Conservation (phyloP, 129 eudicot genomes). For the Flaveria brownii region DNA sequence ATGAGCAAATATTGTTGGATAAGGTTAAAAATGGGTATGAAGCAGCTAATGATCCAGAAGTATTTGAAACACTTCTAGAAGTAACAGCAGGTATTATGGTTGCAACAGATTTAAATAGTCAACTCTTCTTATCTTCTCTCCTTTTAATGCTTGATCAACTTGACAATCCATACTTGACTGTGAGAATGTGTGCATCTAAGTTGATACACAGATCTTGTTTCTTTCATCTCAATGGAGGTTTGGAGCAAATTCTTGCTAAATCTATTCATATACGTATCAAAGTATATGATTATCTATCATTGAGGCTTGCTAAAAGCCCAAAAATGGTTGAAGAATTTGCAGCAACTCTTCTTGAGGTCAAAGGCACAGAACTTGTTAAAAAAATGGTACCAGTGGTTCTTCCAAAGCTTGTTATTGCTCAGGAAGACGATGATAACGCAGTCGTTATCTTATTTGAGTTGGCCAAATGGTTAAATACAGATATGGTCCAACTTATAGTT, state of each 20-base stretch:
- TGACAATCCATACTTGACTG: constrained; percentile 62
- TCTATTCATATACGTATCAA: constrained; percentile 53
- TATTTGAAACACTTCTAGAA: constrained; percentile 81
- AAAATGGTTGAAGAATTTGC: constrained; percentile 90
- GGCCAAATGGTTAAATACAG: constrained; percentile 64
- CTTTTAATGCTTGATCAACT: constrained; percentile 83
- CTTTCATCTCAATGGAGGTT: constrained; percentile 72
- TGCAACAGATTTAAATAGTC: constrained; percentile 63
- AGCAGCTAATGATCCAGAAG: constrained; percentile 67
- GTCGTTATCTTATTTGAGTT: constrained; percentile 53
- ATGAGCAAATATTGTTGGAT: constrained; percentile 62
- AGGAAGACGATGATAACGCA: constrained; percentile 61
- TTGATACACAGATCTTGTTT: constrained; percentile 65
- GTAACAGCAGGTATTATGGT: constrained; percentile 72
- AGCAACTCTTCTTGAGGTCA: constrained; percentile 68
- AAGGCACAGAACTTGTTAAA: constrained; percentile 62
- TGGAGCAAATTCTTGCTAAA: constrained; percentile 62
- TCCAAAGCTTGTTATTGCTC: constrained; percentile 81
- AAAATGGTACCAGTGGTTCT: constrained; percentile 89
- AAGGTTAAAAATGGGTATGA: constrained; percentile 68
- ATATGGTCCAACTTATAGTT: constrained; percentile 75
- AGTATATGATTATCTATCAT: constrained; percentile 65
- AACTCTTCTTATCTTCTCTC: constrained; percentile 66
- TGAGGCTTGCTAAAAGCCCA: constrained; percentile 62
- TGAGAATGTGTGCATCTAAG: constrained; percentile 71